These are phyloP conservation scores for Trichoderma breve DNA, from an alignment of 2,329 filamentous ascomycete species.

Conservation along the genomic window DNA sequence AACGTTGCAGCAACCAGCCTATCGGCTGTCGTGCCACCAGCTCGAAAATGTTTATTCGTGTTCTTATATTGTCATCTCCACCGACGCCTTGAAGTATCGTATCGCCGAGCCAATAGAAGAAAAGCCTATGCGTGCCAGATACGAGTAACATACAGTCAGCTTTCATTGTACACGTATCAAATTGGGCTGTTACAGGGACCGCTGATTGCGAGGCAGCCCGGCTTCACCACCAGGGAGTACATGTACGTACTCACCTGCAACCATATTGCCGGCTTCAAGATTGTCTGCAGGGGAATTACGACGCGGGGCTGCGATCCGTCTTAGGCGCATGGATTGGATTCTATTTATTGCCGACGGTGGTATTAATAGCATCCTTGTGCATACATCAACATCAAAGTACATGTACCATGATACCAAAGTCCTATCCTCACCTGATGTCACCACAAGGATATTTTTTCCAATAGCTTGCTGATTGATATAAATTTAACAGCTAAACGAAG, in stretches of 20 bases:
- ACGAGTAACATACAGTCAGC: not conserved
- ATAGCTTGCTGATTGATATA: not conserved
- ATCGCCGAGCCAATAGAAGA: not conserved
- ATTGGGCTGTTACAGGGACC: not conserved
- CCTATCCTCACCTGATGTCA: not conserved
- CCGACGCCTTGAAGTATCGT: not conserved
- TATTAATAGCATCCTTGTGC: not conserved
- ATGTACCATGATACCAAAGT: not conserved
- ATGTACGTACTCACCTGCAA: not conserved
- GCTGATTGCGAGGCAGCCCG: constrained; percentile 4
- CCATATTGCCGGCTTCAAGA: not conserved
- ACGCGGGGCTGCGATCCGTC: not conserved
- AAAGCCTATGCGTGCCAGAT: not conserved
- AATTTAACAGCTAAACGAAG: not conserved
- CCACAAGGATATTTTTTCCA: not conserved
- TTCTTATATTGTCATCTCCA: constrained; percentile 9
- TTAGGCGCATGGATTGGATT: not conserved
- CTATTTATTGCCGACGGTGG: not conserved
- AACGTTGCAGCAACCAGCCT: not conserved
- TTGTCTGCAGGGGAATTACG: not conserved
- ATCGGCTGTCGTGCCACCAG: not conserved
- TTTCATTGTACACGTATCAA: not conserved
- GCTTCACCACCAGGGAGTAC: not conserved
- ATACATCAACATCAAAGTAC: not conserved
- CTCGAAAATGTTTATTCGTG: not conserved